These are phyloP conservation scores for Vitis hybrid DNA, from an alignment of 177 flowering plant genomes.

Conservation along the genomic window DNA sequence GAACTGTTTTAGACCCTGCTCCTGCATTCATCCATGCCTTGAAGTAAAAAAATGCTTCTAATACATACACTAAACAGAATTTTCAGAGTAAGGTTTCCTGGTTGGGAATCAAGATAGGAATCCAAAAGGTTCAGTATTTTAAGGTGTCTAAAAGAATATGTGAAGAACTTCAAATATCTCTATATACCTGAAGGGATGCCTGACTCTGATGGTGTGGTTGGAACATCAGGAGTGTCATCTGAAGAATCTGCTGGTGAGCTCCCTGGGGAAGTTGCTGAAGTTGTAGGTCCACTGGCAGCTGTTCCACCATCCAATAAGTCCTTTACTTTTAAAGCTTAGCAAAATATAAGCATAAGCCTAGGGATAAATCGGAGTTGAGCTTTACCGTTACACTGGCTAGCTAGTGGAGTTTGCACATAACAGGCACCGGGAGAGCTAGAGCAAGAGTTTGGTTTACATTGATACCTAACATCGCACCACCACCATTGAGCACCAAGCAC, in stretches of 20 bases:
- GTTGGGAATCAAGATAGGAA: neutral
- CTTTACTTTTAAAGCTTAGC: neutral
- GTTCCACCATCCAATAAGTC: conserved; percentile 5
- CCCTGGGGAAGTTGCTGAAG: conserved; percentile 20
- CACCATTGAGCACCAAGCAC: conserved; percentile 40
- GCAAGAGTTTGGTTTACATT: conserved; percentile 49
- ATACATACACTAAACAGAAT: neutral
- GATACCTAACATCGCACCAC: conserved; percentile 34
- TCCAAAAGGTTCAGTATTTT: neutral
- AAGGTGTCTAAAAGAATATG: neutral
- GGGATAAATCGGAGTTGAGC: neutral
- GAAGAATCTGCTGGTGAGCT: conserved; percentile 21
- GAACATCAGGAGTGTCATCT: conserved; percentile 10
- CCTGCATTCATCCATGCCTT: conserved; percentile 19
- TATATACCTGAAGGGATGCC: conserved; percentile 20
- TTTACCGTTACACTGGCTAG: conserved; percentile 42
- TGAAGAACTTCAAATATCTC: neutral
- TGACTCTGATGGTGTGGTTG: conserved; percentile 8
- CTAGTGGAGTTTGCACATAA: conserved; percentile 48
- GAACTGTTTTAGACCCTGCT: conserved; percentile 36
- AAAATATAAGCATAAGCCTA: neutral
- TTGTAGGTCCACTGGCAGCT: conserved; percentile 26
- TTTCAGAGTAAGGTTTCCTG: neutral
- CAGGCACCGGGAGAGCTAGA: conserved; percentile 49
- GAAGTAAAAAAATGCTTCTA: neutral